Conservation (phyloP, 768 basidiomycete species). For the Lenzites betulinus region DNA sequence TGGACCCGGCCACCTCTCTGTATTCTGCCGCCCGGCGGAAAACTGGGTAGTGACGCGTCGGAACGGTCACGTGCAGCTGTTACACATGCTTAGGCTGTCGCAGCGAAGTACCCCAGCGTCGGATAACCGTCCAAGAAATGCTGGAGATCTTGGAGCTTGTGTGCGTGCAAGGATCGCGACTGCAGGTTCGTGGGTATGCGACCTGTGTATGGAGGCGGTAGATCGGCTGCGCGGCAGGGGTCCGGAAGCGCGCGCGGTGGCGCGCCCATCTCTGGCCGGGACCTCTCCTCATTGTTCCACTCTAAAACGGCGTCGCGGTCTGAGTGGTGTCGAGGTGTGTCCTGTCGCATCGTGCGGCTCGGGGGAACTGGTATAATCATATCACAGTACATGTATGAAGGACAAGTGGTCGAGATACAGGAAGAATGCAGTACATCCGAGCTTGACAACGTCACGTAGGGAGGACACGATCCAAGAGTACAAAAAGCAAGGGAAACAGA, state of each 20-base stretch:
- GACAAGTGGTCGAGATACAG: not conserved
- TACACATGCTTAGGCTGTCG: not conserved
- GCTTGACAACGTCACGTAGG: not conserved
- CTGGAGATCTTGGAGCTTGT: not conserved
- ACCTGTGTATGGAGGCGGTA: conserved; percentile 2
- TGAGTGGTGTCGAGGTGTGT: not conserved
- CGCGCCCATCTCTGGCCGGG: not conserved
- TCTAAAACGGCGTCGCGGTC: not conserved
- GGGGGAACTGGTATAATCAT: not conserved
- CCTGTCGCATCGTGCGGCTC: not conserved
- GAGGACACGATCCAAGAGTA: not conserved
- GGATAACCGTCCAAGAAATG: not conserved
- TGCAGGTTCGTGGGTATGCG: not conserved
- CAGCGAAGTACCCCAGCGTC: not conserved
- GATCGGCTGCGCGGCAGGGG: conserved; percentile 3
- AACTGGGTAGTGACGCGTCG: conserved; percentile 12
- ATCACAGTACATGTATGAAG: not conserved
- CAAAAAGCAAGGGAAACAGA: not conserved
- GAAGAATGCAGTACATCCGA: conserved; percentile 5
- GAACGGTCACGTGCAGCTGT: conserved; percentile 21
- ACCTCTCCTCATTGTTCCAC: not conserved
- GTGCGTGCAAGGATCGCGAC: not conserved
- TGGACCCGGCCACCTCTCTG: not conserved
- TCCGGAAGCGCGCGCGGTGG: conserved; percentile 1
- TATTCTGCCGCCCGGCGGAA: conserved; percentile 6